Conservation (phyloP, 2,329 filamentous ascomycete species). For the Elsinoe fawcettii region DNA sequence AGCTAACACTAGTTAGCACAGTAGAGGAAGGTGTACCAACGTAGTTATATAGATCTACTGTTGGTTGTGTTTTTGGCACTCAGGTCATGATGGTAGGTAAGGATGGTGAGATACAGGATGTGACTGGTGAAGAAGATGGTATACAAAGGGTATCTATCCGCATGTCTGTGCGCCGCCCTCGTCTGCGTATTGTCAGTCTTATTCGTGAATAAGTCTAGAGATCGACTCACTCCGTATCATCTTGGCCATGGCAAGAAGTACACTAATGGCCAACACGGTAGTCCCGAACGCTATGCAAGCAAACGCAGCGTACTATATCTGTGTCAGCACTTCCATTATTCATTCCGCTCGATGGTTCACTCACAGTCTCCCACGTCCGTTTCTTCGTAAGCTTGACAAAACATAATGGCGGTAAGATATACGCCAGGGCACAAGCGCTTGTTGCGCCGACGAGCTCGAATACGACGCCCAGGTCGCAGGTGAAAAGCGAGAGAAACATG, state of each 20-base stretch:
- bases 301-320: slow-evolving; percentile 56
- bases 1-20: no score
- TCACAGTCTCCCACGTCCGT: slow-evolving; percentile 37
- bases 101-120: no score
- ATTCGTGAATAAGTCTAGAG: not conserved
- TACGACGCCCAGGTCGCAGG: slow-evolving; percentile 86
- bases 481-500: slow-evolving; percentile 70
- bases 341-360: no score
- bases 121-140: not conserved
- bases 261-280: slow-evolving; percentile 70
- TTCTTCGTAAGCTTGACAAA: slow-evolving; percentile 85
- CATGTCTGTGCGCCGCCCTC: slow-evolving; percentile 18
- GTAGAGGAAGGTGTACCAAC: no score
- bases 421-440: slow-evolving; percentile 86
- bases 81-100: no score
- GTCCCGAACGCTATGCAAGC: slow-evolving; percentile 71
- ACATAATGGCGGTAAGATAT: slow-evolving; percentile 89
- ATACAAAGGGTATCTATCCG: slow-evolving; percentile 9
- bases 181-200: slow-evolving; percentile 6
- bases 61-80: no score
- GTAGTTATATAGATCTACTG: no score
- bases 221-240: slow-evolving; percentile 38
- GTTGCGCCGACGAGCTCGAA: slow-evolving; percentile 96
- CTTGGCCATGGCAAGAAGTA: slow-evolving; percentile 65
- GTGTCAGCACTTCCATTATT: no score